phyloP scores from a whole-genome alignment of 2,329 filamentous ascomycete species.

The Tolypocladium paradoxum region DNA sequence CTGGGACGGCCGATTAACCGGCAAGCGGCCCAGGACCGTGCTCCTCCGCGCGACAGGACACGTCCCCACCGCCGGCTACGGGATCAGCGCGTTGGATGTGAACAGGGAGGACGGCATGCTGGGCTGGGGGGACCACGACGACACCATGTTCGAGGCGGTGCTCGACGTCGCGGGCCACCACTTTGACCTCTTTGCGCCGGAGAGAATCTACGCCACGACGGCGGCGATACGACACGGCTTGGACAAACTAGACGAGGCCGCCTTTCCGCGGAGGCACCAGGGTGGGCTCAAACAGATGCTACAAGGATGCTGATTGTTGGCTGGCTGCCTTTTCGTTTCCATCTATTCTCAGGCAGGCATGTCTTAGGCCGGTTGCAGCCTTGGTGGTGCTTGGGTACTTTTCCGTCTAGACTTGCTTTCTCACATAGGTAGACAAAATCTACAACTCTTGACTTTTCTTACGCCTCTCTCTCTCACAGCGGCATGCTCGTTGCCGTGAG shows the following conservation, averaged over 20 bases:
- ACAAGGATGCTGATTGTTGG: background rate
- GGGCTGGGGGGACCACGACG: constrained; percentile 38
- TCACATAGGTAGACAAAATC: background rate
- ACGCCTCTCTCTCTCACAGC: background rate
- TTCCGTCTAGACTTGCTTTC: background rate
- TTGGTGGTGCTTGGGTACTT: background rate
- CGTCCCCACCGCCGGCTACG: constrained; percentile 21
- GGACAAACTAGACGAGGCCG: constrained; percentile 1
- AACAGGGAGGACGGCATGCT: constrained; percentile 28
- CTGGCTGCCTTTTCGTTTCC: background rate
- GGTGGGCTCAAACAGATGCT: background rate
- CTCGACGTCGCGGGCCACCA: constrained; percentile 42
- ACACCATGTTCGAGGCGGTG: constrained; percentile 30
- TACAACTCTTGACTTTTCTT: background rate
- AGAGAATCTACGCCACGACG: constrained; percentile 17
- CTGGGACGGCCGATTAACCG: constrained; percentile 19
- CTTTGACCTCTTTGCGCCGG: constrained; percentile 32
- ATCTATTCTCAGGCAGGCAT: background rate
- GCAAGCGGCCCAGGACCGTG: constrained; percentile 27
- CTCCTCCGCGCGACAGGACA: constrained; percentile 33
- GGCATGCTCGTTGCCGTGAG: background rate
- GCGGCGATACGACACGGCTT: constrained; percentile 11
- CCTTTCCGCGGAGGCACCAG: background rate
- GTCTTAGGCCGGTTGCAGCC: background rate
- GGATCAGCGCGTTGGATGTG: constrained; percentile 29